Base-by-base conservation (phyloP, 176 grass and related monocot species). In the bread wheat (Triticum aestivum) region DNA sequence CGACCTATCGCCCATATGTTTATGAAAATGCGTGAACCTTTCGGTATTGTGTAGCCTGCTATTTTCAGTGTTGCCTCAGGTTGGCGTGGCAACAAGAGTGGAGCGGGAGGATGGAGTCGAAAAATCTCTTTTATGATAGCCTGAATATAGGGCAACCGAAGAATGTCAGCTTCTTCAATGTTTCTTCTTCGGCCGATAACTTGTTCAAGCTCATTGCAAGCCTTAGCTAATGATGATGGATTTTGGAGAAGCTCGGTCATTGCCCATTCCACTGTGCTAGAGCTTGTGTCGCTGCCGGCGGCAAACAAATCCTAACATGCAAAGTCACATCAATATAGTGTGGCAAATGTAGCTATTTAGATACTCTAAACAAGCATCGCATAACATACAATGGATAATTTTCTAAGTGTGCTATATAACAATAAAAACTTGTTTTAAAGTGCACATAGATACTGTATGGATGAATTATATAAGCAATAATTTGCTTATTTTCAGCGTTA, bases 111-210 rank as follows among this genome's bases (percentile, higher is more conserved):
- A 51, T 94, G 92, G 2, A 94, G 35, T 3, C 92, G 70, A 4
- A 94, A 52, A 26, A 84, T 91, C 59, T 94, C 87, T 52, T 91
- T 94, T 2, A 94, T 5, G 3, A 89, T 33, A 0, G 92, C 84
- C 62, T 89, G 92, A 14, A 94, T 87, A 45, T 89, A 94, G 0
- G 89, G 80, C 30, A 94, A 38, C 11, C 11, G 61, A 3, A 5
- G 13, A 12, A 87, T 78, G 17, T 94, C 51, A 0, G 80, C 69
- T 21, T 94, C 92, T 61, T 91, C 80, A 9, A 94, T 49, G 4
- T 78, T 44, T 81, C 6, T 84, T 39, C 47, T 69, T 65, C 33
- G 29, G 37, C 83, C 73, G 2, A 89, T 70, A 18, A 86, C 79
- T 8, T 33, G 29, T 78, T 2, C 26, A 8, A 89, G 79, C 79